Evolutionary conservation across 1,139 yeast genomes (phyloP), one percentile per base, ranked within the genome.

Genomic region (Yamadazyma jaroonii): DNA sequence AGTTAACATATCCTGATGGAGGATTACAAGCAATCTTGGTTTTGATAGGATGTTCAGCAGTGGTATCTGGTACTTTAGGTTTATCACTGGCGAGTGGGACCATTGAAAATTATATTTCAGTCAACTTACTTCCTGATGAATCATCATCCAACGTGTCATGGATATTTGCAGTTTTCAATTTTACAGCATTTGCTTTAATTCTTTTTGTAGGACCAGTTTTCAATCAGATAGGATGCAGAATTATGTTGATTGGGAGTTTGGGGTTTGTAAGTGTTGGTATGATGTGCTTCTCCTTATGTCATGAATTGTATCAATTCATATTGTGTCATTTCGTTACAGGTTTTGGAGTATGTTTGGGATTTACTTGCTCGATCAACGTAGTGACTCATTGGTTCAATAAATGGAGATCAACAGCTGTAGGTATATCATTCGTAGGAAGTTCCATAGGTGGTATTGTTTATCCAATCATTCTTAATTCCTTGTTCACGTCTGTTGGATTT

Each of bases 181-280:
- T 59, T 34, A 40, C 52, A 34, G 51, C 54, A 11, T 60, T 60
- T 44, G 64, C 62, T 2, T 45, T 52, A 34, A 45, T 50, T 1
- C 33, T 60, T 10, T 35, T 60, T 6, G 43, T 50, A 34, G 61
- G 62, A 0, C 62, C 81, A 0, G 37, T 59, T 3, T 60, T 56
- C 41, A 59, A 58, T 36, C 46, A 50, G 13, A 34, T 56, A 14
- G 65, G 64, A 3, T 47, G 53, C 35, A 43, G 38, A 25, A 37
- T 42, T 7, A 59, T 61, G 12, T 35, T 58, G 5, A 28, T 41
- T 1, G 21, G 42, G 9, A 58, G 64, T 1, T 43, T 43, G 2
- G 32, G 49, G 2, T 38, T 53, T 13, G 47, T 51, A 40, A 47
- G 47, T 17, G 35, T 46, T 3, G 66, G 66, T 2, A 40, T 56